Percentiles rank a stretch among this genome's conserved stretches.
phyloP scores from a whole-genome alignment of 2,329 filamentous ascomycete genomes.

The Xylaria sp. region DNA sequence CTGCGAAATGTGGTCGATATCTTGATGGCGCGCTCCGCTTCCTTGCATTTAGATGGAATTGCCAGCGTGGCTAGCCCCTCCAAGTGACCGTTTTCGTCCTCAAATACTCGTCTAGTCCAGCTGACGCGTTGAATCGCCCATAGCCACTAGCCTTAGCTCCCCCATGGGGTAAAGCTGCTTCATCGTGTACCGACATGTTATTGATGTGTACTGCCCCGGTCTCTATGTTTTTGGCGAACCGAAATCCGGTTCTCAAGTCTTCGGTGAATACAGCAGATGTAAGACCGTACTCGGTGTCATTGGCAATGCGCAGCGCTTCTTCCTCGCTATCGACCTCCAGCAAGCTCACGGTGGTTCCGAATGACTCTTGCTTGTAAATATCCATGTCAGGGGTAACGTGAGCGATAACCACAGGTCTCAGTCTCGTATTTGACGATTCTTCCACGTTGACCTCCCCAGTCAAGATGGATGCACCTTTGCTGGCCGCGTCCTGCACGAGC shows the following conservation, averaged over 20 bases:
- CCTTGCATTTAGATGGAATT: slow-evolving; percentile 16
- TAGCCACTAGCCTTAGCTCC: slow-evolving; percentile 57
- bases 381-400: slow-evolving; percentile 73
- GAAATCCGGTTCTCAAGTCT: slow-evolving; percentile 64
- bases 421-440: slow-evolving; percentile 53
- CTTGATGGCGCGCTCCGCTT: slow-evolving; percentile 17
- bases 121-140: slow-evolving; percentile 54
- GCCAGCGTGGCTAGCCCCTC: slow-evolving; percentile 40
- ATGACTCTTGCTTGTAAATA: slow-evolving; percentile 72
- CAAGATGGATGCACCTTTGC: slow-evolving; percentile 67
- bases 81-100: slow-evolving; percentile 51
- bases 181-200: slow-evolving; percentile 57
- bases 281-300: slow-evolving; percentile 77
- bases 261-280: slow-evolving; percentile 72
- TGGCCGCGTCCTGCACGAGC: slow-evolving; percentile 65
- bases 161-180: slow-evolving; percentile 56
- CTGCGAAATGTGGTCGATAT: background rate
- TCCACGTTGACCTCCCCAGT: slow-evolving; percentile 58
- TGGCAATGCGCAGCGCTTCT: slow-evolving; percentile 73
- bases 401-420: slow-evolving; percentile 70
- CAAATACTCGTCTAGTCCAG: slow-evolving; percentile 49
- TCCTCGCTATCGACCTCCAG: slow-evolving; percentile 69
- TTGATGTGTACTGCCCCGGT: slow-evolving; percentile 63
- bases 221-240: slow-evolving; percentile 65
- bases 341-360: slow-evolving; percentile 72